Base-by-base conservation (phyloP, 1,284 basidiomycete genomes). In the Ustilago bromivora region DNA sequence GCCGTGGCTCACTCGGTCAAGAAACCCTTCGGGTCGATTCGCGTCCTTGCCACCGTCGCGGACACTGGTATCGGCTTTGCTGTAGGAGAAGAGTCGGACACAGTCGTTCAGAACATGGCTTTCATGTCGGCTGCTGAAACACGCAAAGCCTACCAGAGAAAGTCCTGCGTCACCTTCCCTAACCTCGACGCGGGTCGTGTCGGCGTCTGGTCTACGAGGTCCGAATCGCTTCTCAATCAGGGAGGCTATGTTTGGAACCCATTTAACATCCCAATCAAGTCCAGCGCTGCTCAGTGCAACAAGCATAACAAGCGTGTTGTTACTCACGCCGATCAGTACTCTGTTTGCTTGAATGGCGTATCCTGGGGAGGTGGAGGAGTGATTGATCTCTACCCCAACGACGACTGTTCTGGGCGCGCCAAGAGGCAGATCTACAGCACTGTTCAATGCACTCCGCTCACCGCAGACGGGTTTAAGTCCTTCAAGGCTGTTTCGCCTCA, bases 11-110 rank as follows among this genome's bases (percentile, higher is more conserved):
- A 60, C 31, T 57, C 61, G 32, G 15, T 69, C 35, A 23, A 60
- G 41, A 17, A 31, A 4, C 43, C 69, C 7, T 62, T 71, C 11
- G 61, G 65, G 10, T 71, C 74, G n/a, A 32, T 76, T 17, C 64
- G 62, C 2, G 57, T 76, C 12, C n/a, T 76, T 5, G 74, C 52
- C 34, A 69, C 69, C 0, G 63, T 53, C 10, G 4, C 17, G 7
- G 74, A 69, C 10, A 49, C 71, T n/a, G 74, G 69, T 7, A 46
- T 76, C 36, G 74, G 74, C 1, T 76, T 76, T 28, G 69, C 65
- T 2, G 54, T 53, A 13, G n/a, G 19, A 3, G 61, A 61, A 35
- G 74, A 76, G 40, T 71, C 74, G 9, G 74, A 76, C 53, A 35
- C 7, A 3, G 51, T 69, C 15, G 64, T 71, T 9, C 64, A 68